Evolutionary conservation across 2,329 filamentous ascomycete species (phyloP).

Genomic region (Pestalotiopsis sp.): DNA sequence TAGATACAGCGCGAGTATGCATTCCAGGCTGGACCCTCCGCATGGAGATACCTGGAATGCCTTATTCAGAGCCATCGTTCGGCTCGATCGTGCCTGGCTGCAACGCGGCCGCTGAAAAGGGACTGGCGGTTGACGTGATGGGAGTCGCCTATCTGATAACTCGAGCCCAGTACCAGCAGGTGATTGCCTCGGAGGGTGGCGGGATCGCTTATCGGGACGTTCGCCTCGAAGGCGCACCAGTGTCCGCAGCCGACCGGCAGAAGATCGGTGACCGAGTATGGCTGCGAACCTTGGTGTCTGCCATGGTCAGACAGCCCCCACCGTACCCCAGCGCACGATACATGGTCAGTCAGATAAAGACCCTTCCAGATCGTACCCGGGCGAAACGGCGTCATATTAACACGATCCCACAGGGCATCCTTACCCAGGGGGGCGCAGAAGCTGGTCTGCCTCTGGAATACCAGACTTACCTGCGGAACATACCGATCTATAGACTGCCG

Average conservation of each 20-base stretch:
- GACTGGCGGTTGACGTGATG: neutral
- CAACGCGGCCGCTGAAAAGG: neutral
- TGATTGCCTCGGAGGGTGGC: conserved; percentile 2
- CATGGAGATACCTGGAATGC: neutral
- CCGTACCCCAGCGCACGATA: conserved; percentile 15
- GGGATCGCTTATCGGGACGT: conserved; percentile 3
- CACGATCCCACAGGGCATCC: conserved; percentile 8
- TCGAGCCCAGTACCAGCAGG: neutral
- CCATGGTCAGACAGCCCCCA: conserved; percentile 10
- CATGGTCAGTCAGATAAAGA: conserved; percentile 4
- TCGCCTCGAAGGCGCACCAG: neutral
- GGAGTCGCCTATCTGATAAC: neutral
- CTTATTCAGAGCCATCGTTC: neutral
- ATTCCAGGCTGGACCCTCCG: neutral
- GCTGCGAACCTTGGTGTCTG: no score
- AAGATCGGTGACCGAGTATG: neutral
- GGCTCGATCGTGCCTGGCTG: neutral
- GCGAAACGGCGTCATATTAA: neutral
- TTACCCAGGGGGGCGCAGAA: conserved; percentile 12
- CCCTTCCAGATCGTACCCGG: neutral
- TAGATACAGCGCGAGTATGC: neutral
- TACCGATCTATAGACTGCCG: conserved; percentile 15
- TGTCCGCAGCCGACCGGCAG: neutral
- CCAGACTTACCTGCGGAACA: conserved; percentile 7
- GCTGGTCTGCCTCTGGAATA: conserved; percentile 12